phyloP scores from a whole-genome alignment of 805 yeast genomes.

The Metschnikowia santaceciliae region DNA sequence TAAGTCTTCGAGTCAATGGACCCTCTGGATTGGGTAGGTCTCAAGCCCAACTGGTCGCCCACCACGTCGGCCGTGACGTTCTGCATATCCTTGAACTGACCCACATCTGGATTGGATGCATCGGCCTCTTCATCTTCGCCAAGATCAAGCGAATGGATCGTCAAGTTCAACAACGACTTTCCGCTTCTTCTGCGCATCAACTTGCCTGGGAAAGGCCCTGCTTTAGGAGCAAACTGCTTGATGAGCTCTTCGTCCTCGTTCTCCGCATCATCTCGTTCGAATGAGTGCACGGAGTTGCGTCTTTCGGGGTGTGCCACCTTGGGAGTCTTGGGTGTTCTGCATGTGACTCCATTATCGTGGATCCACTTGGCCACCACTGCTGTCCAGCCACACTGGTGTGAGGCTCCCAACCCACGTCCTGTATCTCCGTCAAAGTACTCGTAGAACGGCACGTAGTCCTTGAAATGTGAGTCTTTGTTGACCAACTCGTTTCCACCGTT shows the following conservation, averaged over 20 bases:
- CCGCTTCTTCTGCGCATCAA: conserved; percentile 67
- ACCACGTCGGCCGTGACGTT: conserved; percentile 20
- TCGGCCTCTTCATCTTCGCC: conserved; percentile 52
- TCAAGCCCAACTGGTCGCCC: conserved; percentile 15
- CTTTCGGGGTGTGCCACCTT: conserved; percentile 15
- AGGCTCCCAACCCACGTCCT: conserved; percentile 89
- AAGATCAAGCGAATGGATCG: conserved; percentile 63
- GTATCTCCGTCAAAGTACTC: conserved; percentile 94
- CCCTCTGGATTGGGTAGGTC: conserved; percentile 20
- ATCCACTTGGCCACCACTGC: conserved; percentile 89
- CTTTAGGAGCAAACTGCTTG: conserved; percentile 40
- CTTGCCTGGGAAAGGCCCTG: conserved; percentile 49
- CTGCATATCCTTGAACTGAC: conserved; percentile 15
- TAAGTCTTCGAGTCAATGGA: conserved; percentile 28
- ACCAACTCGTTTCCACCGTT: conserved; percentile 59
- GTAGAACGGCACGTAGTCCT: conserved; percentile 71
- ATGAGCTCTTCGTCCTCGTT: conserved; percentile 30
- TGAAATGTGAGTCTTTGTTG: conserved; percentile 64
- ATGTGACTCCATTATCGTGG: conserved; percentile 79
- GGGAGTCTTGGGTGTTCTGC: conserved; percentile 43
- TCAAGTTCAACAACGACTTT: conserved; percentile 65
- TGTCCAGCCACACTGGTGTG: conserved; percentile 97
- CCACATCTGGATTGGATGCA: conserved; percentile 15
- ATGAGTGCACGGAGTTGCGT: conserved; percentile 28
- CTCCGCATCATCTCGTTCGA: conserved; percentile 20